Evolutionary conservation across 768 basidiomycete species (phyloP), one percentile per base, ranked within the genome.

Genomic region (Suillus fuscotomentosus): DNA sequence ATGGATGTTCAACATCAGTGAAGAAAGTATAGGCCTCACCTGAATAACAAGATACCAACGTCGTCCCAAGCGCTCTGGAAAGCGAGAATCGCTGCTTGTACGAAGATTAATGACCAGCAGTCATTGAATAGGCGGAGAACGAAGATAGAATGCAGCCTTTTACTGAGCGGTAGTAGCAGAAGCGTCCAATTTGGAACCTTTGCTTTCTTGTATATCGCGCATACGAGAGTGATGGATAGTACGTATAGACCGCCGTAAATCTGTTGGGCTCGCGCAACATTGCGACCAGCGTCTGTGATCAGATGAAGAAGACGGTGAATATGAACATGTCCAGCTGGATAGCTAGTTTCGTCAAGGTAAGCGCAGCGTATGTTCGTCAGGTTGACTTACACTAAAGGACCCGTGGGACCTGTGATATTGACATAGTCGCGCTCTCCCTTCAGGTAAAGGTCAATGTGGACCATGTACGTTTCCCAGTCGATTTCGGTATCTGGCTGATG

Each of bases 381-480:
- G 73, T 86, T 75, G 71, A 31, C 57, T 42, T 20, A 97, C 96
- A 98, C 96, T 10, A 97, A 79, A 10, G 92, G 94, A 17, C 97
- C 97, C 7, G 95, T 97, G 2, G 95, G 95, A 0, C 97, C 97
- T 63, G 85, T 80, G 59, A 99, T 90, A 65, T 81, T 76, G 14
- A 86, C 82, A 73, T 99, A 99, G 71, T 95, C 86, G 55, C 89
- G 82, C 73, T 96, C 90, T 41, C 95, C 95, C 62, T 86, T 84
- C 55, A 92, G 70, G 77, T 92, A 95, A 48, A 90, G 73, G 63
- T 89, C 83, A 1, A 92, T 84, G 61, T 99, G 97, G 60, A 89
- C 80, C 88, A 98, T 94, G 73, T 99, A 99, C 0, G 97, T 98
- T 71, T 89, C 85, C 88, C 94, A 99, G 78, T 99, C 97, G 70